These are phyloP conservation scores for Guadua angustifolia DNA, from an alignment of 176 grass and related monocot genomes.

Conservation along the genomic window DNA sequence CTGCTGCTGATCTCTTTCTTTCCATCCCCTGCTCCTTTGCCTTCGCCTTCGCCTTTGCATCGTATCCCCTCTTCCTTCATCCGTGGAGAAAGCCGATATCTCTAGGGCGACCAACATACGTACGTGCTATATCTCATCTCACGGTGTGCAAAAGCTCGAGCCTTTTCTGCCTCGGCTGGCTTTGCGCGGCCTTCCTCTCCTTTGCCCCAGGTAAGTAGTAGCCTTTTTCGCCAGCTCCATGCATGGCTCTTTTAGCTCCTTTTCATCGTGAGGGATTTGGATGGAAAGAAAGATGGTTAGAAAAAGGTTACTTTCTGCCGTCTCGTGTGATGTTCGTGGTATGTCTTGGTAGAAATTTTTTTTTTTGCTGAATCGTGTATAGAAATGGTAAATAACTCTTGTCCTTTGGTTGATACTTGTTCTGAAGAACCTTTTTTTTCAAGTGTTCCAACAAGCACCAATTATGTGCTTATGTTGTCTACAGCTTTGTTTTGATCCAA, in stretches of 20 bases:
- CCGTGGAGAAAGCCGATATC: constrained; percentile 34
- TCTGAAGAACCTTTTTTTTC: constrained; percentile 10
- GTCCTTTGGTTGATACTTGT: not conserved
- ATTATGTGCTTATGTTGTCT: not conserved
- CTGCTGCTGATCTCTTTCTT: not conserved
- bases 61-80: constrained; percentile 29
- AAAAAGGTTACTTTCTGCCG: constrained; percentile 10
- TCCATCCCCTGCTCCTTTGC: constrained; percentile 30
- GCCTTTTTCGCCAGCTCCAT: constrained; percentile 31
- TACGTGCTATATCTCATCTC: not conserved
- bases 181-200: not conserved
- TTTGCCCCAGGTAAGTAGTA: constrained; percentile 27
- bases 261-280: not conserved
- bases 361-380: not conserved
- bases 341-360: not conserved
- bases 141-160: constrained; percentile 30
- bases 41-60: constrained; percentile 26
- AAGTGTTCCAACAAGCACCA: not conserved
- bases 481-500: not conserved
- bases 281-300: not conserved
- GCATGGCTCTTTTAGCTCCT: constrained; percentile 17
- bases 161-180: constrained; percentile 26
- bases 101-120: not conserved
- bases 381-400: not conserved
- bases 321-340: constrained; percentile 24